Evolutionary conservation across 1,139 yeast species (phyloP).

Genomic region (Wickerhamomyces sp.): DNA sequence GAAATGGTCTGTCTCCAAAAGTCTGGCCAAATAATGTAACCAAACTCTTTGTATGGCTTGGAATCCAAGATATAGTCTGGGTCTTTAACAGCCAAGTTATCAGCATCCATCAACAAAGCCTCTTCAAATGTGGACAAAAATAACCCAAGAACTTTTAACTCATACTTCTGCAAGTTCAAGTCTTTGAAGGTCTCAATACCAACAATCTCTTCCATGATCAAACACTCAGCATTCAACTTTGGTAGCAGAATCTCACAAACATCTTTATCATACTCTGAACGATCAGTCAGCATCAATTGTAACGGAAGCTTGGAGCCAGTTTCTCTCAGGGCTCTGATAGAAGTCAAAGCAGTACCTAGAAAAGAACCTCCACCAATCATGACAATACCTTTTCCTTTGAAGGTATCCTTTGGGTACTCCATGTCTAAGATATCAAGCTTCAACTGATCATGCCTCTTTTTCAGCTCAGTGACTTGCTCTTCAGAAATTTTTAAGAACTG

Average conservation of each 20-base stretch:
- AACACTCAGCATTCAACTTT: conserved; percentile 48
- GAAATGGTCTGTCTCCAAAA: conserved; percentile 60
- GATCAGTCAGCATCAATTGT: conserved; percentile 53
- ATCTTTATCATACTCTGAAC: conserved; percentile 42
- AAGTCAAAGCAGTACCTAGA: conserved; percentile 48
- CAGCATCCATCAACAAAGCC: conserved; percentile 53
- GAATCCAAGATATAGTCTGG: conserved; percentile 44
- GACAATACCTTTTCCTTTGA: conserved; percentile 53
- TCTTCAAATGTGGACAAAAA: conserved; percentile 53
- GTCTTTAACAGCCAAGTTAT: conserved; percentile 46
- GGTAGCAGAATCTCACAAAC: conserved; percentile 51
- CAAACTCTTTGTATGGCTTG: conserved; percentile 21
- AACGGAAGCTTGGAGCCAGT: conserved; percentile 53
- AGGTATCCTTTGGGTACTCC: conserved; percentile 31
- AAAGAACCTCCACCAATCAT: conserved; percentile 60
- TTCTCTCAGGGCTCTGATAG: conserved; percentile 49
- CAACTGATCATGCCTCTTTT: conserved; percentile 17
- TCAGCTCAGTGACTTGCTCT: conserved; percentile 19
- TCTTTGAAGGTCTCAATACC: conserved; percentile 34
- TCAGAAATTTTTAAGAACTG: conserved; percentile 18
- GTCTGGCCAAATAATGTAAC: conserved; percentile 54
- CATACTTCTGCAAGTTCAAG: conserved; percentile 50
- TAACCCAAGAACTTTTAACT: conserved; percentile 52
- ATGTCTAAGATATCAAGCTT: conserved; percentile 14
- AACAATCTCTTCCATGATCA: conserved; percentile 38